These are phyloP conservation scores for Aureobasidium sp. DNA, from an alignment of 2,329 filamentous ascomycete genomes.

Conservation along the genomic window DNA sequence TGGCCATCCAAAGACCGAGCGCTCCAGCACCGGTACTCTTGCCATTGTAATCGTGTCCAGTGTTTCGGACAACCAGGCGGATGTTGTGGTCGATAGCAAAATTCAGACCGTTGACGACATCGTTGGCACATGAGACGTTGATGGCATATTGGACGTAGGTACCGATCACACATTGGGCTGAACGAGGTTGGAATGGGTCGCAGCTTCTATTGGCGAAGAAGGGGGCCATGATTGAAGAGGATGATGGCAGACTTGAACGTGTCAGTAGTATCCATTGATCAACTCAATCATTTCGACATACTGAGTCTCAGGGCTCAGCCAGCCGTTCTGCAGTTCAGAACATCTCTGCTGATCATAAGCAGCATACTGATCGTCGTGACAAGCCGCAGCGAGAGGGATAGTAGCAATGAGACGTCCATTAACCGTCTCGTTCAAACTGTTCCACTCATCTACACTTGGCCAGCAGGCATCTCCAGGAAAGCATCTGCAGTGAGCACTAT, in stretches of 20 bases:
- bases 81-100: slow-evolving; percentile 45
- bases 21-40: slow-evolving; percentile 56
- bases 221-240: slow-evolving; percentile 22
- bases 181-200: slow-evolving; percentile 33
- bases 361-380: slow-evolving; percentile 38
- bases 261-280: background rate
- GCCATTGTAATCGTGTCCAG: slow-evolving; percentile 44
- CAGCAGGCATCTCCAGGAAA: slow-evolving; percentile 49
- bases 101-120: slow-evolving; percentile 23
- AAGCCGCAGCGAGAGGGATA: slow-evolving; percentile 46
- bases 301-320: slow-evolving; percentile 41
- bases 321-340: slow-evolving; percentile 34
- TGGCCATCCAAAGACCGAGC: slow-evolving; percentile 51
- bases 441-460: slow-evolving; percentile 45
- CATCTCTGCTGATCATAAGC: slow-evolving; percentile 42
- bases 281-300: background rate
- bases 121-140: slow-evolving; percentile 24
- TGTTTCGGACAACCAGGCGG: slow-evolving; percentile 42
- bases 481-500: slow-evolving; percentile 4
- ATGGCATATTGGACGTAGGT: slow-evolving; percentile 35
- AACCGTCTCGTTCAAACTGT: slow-evolving; percentile 46
- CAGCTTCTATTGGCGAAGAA: slow-evolving; percentile 36
- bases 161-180: slow-evolving; percentile 37
- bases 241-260: slow-evolving; percentile 24
- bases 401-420: slow-evolving; percentile 47